phyloP scores from a whole-genome alignment of 2,329 filamentous ascomycete species.

The Hypoxylon sp. region DNA sequence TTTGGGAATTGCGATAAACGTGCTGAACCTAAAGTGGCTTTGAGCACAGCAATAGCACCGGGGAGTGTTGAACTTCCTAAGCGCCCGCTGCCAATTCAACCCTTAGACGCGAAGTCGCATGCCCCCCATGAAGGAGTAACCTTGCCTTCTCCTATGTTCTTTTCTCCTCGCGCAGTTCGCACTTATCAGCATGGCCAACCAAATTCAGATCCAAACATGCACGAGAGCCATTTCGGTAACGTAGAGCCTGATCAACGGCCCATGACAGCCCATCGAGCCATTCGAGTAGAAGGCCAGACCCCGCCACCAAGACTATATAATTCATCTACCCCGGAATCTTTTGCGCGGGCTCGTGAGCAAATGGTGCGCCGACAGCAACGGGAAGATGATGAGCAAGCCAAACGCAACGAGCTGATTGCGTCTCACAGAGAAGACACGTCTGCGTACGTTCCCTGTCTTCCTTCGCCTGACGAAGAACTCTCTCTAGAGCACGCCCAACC shows the following conservation, averaged over 20 bases:
- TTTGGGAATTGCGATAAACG: slow-evolving; percentile 75
- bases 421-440: slow-evolving; percentile 49
- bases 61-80: slow-evolving; percentile 70
- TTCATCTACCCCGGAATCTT: slow-evolving; percentile 59
- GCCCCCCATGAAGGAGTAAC: slow-evolving; percentile 48
- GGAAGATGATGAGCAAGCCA: slow-evolving; percentile 55
- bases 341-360: slow-evolving; percentile 57
- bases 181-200: slow-evolving; percentile 62
- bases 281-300: slow-evolving; percentile 58
- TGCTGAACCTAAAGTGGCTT: slow-evolving; percentile 72
- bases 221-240: slow-evolving; percentile 56
- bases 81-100: slow-evolving; percentile 64
- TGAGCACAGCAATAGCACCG: slow-evolving; percentile 74
- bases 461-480: slow-evolving; percentile 63
- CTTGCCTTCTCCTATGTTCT: slow-evolving; percentile 58
- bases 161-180: slow-evolving; percentile 58
- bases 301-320: slow-evolving; percentile 57
- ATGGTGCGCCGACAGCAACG: slow-evolving; percentile 54
- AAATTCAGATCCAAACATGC: slow-evolving; percentile 63
- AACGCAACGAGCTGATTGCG: slow-evolving; percentile 49
- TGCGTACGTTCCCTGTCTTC: slow-evolving; percentile 58
- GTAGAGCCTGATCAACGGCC: slow-evolving; percentile 63
- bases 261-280: slow-evolving; percentile 63
- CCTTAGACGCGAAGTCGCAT: slow-evolving; percentile 58
- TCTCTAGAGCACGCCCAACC: slow-evolving; percentile 52